Evolutionary conservation across 1,139 yeast genomes (phyloP), one percentile per base, ranked within the genome.

Genomic region (Zygoascus sp.): DNA sequence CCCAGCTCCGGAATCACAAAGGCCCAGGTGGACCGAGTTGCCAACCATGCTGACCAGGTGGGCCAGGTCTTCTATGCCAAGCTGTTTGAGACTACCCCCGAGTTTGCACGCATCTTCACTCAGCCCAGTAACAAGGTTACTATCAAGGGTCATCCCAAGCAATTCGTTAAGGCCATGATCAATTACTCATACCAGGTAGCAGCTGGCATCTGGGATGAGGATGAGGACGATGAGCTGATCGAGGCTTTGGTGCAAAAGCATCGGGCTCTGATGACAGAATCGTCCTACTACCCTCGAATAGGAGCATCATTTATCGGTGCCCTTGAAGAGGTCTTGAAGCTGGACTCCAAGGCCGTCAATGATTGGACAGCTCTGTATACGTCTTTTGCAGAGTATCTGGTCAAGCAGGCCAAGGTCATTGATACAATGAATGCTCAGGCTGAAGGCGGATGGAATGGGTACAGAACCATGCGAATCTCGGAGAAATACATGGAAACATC

Each of bases 371-470:
- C 34, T 27, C 21, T 42, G 11, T 42, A 42, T 36, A n/a, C 17
- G 10, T 20, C 22, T 2, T 42, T 42, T 27, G 40, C 45, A 27
- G 20, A 42, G 5, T 42, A 42, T 20, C 36, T 42, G 2, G 39
- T 42, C 16, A 42, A 42, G 19, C 45, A 42, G 35, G 45, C 45
- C 2, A 23, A 25, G 13, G 32, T 35, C 11, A 42, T 42, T 27
- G 45, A 42, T 35, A 27, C 39, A 19, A 35, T 35, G 32, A 42
- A 42, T 19, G 32, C 40, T 19, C 45, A 66, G 36, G 59, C 51
- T 32, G 50, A 55, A 25, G 72, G 67, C 4, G 72, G 73, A 15
- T 81, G 87, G 87, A 57, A 65, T 21, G 81, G 78, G 2, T 80
- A 78, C 68, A 73, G 76, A 53, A 68, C 70, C 15, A 81, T 81